Evolutionary conservation across 352 stramenopile species (phyloP), one percentile per base, ranked within the genome.

Genomic region (Aphanomyces invadans): DNA sequence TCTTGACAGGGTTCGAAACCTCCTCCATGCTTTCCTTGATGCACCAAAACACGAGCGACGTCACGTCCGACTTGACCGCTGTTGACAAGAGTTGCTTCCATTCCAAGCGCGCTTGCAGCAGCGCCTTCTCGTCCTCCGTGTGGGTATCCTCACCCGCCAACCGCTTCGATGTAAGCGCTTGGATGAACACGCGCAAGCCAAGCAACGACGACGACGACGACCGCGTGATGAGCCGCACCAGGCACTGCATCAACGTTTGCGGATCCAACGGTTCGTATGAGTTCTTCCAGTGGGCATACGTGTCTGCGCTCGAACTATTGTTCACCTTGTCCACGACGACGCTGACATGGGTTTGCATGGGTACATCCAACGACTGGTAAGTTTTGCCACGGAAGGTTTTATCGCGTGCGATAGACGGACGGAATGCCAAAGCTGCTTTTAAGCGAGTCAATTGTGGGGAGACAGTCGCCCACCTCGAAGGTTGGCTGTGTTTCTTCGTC

Each of bases 21-120:
- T 67, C 60, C 21, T 48, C 19, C 42, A 32, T 59, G 28, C 28
- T 42, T 1, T 51, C 38, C 29, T 46, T 32, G 29, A 67, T 49
- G 32, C 60, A 67, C 29, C 28, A 57, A 31, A 67, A 51, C 25
- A 67, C 60, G 17, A 67, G 21, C 28, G 28, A 45, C 3, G 60
- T 28, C 12, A 57, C 60, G 42, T 59, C 32, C 19, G 48, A 42
- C 60, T 57, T 67, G 28, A 67, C 60, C 11, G 60, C 60, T 9
- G 42, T 33, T 9, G 60, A 28, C 5, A 67, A 19, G n/a, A 25
- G 39, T 29, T 56, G 42, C 15, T 51, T 44, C 60, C 60, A 67
- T 11, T 32, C 31, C 21, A 51, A 10, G 2, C 2, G 9, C 19
- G 46, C 45, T 19, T 67, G 42, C 19, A 67, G 25, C 2, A 67